A percentile compares a stretch with the other conserved stretches of the same genome.
phyloP scores from a whole-genome alignment of 768 basidiomycete genomes.

The Suillus alpinus region DNA sequence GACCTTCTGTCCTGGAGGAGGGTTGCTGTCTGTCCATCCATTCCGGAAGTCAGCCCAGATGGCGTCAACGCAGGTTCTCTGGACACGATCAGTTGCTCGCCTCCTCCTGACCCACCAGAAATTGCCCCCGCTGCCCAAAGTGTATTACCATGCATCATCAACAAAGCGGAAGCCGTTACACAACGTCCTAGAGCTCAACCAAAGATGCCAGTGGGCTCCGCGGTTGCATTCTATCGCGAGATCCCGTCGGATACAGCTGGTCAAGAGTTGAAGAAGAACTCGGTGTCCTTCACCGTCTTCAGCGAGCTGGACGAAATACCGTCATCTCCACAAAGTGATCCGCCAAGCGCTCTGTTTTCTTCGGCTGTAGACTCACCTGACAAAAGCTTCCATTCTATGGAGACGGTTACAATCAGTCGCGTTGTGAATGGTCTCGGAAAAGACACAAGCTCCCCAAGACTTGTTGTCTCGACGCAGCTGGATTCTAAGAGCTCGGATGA shows the following conservation, averaged over 20 bases:
- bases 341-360: conserved; percentile 23
- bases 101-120: conserved; percentile 48
- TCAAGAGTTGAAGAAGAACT: conserved; percentile 42
- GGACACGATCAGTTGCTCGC: conserved; percentile 63
- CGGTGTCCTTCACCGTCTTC: conserved; percentile 73
- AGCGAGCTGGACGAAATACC: conserved; percentile 62
- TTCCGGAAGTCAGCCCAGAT: conserved; percentile 18
- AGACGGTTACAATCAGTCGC: conserved; percentile 10
- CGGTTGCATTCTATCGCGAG: conserved; percentile 72
- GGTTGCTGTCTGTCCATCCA: conserved; percentile 9
- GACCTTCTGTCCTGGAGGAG: conserved; percentile 40
- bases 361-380: conserved; percentile 16
- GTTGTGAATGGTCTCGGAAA: conserved; percentile 13
- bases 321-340: conserved; percentile 10
- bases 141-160: conserved; percentile 11
- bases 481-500: conserved; percentile 55
- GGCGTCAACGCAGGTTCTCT: conserved; percentile 26
- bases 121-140: conserved; percentile 35
- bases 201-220: conserved; percentile 70
- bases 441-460: conserved; percentile 11
- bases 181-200: conserved; percentile 54
- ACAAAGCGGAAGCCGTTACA: conserved; percentile 22
- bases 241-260: conserved; percentile 51
- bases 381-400: conserved; percentile 7
- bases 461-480: conserved; percentile 27